Conservation (phyloP, 1,284 basidiomycete genomes). For the Pterulicium gracile region DNA sequence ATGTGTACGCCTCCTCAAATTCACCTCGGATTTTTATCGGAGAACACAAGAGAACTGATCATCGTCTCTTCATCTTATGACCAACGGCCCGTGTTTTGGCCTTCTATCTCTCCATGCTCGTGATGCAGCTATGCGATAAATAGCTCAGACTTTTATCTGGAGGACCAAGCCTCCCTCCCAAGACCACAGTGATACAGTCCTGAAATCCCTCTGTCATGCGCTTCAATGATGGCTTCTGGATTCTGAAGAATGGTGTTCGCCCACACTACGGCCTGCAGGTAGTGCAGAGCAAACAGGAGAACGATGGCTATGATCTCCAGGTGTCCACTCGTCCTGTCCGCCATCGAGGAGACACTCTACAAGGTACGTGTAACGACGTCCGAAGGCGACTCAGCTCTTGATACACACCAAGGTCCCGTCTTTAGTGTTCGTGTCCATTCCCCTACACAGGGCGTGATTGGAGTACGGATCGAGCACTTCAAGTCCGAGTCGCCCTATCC, state of each 20-base stretch:
- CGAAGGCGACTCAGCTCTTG: not conserved
- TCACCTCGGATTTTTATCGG: too few relatives aligned
- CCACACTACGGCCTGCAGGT: constrained; percentile 47
- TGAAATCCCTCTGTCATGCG: not conserved
- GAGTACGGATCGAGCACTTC: constrained; percentile 55
- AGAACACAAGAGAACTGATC: too few relatives aligned
- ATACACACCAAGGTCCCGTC: constrained; percentile 35
- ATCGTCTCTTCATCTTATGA: too few relatives aligned
- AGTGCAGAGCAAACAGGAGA: constrained; percentile 30
- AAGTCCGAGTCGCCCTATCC: constrained; percentile 31
- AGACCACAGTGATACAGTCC: too few relatives aligned
- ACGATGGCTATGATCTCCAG: constrained; percentile 42
- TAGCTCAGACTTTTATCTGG: not conserved
- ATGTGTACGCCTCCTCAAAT: too few relatives aligned
- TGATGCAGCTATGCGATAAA: not conserved
- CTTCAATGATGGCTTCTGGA: constrained; percentile 52
- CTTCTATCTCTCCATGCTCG: not conserved
- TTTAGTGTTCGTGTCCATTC: constrained; percentile 51
- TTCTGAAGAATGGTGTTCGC: constrained; percentile 55
- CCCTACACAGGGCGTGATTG: constrained; percentile 56
- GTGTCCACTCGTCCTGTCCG: constrained; percentile 57
- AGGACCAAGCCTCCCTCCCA: not conserved
- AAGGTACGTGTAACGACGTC: constrained; percentile 29
- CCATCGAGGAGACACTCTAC: constrained; percentile 60
- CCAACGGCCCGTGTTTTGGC: not conserved